Evolutionary conservation across 768 basidiomycete genomes (phyloP).

Genomic region (Dictyophora rubrovolvata): DNA sequence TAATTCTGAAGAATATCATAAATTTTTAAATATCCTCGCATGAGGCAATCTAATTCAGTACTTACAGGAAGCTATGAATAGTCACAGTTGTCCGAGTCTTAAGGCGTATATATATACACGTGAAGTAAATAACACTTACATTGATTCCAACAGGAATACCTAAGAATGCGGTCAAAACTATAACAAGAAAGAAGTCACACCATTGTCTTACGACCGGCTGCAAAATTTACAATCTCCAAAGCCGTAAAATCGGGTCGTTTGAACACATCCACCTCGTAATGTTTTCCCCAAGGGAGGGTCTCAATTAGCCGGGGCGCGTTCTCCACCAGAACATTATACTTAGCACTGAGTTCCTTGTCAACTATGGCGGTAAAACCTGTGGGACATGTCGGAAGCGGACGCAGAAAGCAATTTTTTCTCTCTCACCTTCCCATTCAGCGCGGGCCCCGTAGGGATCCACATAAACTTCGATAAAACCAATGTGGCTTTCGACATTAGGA

Average conservation of each 20-base stretch:
- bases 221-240: constrained; percentile 71
- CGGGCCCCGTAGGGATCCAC: constrained; percentile 87
- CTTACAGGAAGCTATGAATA: constrained; percentile 50
- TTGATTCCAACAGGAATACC: constrained; percentile 86
- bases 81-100: neutral
- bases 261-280: constrained; percentile 46
- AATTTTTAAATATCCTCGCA: neutral
- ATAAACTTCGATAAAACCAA: constrained; percentile 80
- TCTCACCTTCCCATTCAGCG: constrained; percentile 82
- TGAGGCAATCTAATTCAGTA: neutral
- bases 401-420: neutral
- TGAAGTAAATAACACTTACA: constrained; percentile 28
- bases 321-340: constrained; percentile 69
- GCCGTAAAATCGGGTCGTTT: constrained; percentile 84
- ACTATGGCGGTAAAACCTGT: constrained; percentile 82
- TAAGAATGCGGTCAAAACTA: constrained; percentile 15
- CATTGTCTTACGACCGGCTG: constrained; percentile 58
- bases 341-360: constrained; percentile 72
- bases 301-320: constrained; percentile 72
- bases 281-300: constrained; percentile 66
- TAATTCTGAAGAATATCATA: constrained; percentile 43
- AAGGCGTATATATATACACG: neutral
- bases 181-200: neutral
- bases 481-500: constrained; percentile 80
- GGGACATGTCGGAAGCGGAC: neutral